Conservation (phyloP, 2,329 filamentous ascomycete genomes). For the Ascomycota sp. region DNA sequence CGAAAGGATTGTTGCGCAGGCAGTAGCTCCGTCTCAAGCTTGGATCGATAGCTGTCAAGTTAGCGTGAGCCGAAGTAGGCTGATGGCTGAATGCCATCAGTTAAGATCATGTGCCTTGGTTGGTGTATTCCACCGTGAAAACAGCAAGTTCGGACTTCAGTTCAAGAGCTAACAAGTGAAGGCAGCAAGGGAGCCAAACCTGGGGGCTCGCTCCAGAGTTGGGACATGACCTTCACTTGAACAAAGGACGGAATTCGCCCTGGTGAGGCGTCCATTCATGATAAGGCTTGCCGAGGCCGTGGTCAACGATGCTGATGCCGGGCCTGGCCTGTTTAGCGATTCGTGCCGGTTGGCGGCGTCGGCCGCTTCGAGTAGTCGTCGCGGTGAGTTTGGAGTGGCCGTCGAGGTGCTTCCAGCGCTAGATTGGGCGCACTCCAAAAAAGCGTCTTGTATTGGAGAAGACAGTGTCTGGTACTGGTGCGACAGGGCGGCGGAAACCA, state of each 20-base stretch:
- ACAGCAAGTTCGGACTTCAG: background rate
- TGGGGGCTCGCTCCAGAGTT: conserved; percentile 3
- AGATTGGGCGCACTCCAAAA: background rate
- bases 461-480: background rate
- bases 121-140: too few species aligned
- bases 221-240: background rate
- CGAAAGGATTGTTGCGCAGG: too few species aligned
- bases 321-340: background rate
- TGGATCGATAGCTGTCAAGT: too few species aligned
- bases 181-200: conserved; percentile 2
- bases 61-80: too few species aligned
- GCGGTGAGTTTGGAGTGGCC: background rate
- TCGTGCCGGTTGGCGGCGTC: background rate
- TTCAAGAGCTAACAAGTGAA: background rate
- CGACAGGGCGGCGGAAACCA: conserved; percentile 5
- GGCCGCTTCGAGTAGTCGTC: background rate
- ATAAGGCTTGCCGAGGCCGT: background rate
- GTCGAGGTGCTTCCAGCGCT: background rate
- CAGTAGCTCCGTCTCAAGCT: too few species aligned
- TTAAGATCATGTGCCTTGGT: too few species aligned
- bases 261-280: background rate
- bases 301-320: background rate
- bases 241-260: conserved; percentile 2
- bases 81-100: too few species aligned
- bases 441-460: background rate